Base-by-base conservation (phyloP, 129 eudicot species). In the carrot (Daucus carota) region DNA sequence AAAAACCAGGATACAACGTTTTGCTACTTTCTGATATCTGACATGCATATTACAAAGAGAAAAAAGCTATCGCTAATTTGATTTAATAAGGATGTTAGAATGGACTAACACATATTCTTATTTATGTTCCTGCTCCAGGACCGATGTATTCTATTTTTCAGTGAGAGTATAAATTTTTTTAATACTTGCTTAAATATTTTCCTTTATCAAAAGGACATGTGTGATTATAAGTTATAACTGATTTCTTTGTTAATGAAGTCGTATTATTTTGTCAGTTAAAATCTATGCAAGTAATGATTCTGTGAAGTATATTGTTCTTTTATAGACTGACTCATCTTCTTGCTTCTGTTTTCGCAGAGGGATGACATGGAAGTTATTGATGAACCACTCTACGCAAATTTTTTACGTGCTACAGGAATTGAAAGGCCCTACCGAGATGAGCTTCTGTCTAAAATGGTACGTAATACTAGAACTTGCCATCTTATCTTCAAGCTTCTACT, bases 301-400 rank as follows among this genome's bases (percentile, higher is more conserved):
- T 62, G 4, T 6, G 3, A 32, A 14, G 70, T 63, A 28, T 62
- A 28, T 62, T 62, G 68, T 8, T 62, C 68, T 62, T 62, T 62
- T 11, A 10, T 60, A 76, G 8, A 18, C 20, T 42, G 29, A 16
- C 73, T 41, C 45, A 66, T 72, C n/a, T 52, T 28, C 72, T 38
- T 41, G 33, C 36, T 77, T 16, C 32, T 0, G 34, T 69, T 68
- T 79, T 3, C n/a, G 22, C 88, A 92, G 97, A 87, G 97, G 86
- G 96, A 92, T 84, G 97, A 92, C 78, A 86, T 54, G 33, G 96
- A 92, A 86, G 96, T 89, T 79, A 85, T 92, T 79, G 96, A 92
- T 81, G 97, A 92, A 84, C 97, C 97, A 44, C 86, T 92, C 6
- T 89, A 92, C 79, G 91, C 96, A 67, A 84, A 87, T 78, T 87